phyloP scores from a whole-genome alignment of 2,329 filamentous ascomycete genomes.

The Colletotrichum tamarilloi region DNA sequence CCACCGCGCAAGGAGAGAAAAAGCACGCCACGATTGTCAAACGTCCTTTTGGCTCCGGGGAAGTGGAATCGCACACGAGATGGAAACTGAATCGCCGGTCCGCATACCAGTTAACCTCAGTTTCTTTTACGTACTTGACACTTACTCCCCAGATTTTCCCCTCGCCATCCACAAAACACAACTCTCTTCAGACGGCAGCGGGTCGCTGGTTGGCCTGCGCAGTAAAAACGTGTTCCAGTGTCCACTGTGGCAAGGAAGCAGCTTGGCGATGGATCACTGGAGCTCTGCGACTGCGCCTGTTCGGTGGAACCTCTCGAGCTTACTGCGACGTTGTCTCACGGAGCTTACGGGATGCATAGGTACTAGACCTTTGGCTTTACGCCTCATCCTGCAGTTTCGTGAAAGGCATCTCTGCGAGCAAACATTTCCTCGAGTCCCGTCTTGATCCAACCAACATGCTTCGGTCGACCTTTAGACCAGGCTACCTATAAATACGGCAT shows the following conservation, averaged over 20 bases:
- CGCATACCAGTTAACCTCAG: not conserved
- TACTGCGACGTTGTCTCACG: constrained; percentile 12
- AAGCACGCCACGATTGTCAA: constrained; percentile 3
- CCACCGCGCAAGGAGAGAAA: not conserved
- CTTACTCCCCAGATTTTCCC: constrained; percentile 26
- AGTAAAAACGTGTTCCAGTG: not conserved
- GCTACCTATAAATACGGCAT: not conserved
- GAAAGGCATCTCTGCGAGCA: not conserved
- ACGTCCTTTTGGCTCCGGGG: not conserved
- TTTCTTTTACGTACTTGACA: constrained; percentile 32
- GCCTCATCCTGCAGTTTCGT: not conserved
- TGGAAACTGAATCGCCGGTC: not conserved
- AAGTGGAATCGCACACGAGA: constrained; percentile 27
- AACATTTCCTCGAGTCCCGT: not conserved
- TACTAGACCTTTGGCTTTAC: not conserved
- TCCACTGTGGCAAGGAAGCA: not conserved
- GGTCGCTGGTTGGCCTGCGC: constrained; percentile 17
- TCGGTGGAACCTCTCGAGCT: constrained; percentile 17
- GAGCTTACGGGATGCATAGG: not conserved
- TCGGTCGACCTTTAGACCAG: not conserved
- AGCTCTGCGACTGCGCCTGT: not conserved
- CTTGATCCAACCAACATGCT: not conserved
- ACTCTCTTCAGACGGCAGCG: constrained; percentile 27
- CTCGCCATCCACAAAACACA: constrained; percentile 28
- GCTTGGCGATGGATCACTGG: not conserved